phyloP scores from a whole-genome alignment of 2,329 filamentous ascomycete species.

The Metarhizium guizhouense region DNA sequence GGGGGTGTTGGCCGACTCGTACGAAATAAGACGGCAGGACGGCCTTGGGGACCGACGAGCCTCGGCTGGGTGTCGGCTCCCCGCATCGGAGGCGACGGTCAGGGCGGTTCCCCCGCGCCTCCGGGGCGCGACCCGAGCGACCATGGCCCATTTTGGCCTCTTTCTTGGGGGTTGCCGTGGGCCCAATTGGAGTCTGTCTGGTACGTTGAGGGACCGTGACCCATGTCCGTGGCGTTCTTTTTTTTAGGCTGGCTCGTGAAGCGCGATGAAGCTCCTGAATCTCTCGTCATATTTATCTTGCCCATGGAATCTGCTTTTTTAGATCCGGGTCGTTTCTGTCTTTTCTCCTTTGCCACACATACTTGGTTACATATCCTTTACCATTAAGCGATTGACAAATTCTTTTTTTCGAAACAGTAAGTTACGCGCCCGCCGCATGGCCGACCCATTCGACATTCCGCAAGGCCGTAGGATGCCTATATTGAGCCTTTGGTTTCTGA shows the following conservation, averaged over 20 bases:
- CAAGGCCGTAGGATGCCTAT: background rate
- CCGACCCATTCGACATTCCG: background rate
- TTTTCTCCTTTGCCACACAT: background rate
- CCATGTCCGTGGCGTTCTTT: background rate
- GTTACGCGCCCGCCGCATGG: background rate
- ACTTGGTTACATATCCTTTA: background rate
- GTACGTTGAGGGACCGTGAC: too few species aligned
- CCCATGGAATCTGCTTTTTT: background rate
- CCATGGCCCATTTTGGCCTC: background rate
- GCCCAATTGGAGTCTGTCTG: background rate
- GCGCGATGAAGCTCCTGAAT: background rate
- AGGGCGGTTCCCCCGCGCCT: constrained; percentile 5
- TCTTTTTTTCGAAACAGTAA: background rate
- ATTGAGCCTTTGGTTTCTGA: background rate
- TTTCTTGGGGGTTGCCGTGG: background rate
- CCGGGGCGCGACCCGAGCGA: background rate
- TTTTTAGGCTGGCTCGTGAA: constrained; percentile 1
- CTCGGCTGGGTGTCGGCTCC: constrained; percentile 6
- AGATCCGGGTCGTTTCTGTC: background rate
- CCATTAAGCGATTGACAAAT: background rate
- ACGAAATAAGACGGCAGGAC: too few species aligned
- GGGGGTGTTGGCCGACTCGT: too few species aligned
- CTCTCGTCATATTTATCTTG: background rate
- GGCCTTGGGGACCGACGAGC: background rate
- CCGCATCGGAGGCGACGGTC: constrained; percentile 2